A percentile compares a stretch with the other conserved stretches of the same genome.
phyloP scores from a whole-genome alignment of 148 eudicot species.

The Silene latifolia region DNA sequence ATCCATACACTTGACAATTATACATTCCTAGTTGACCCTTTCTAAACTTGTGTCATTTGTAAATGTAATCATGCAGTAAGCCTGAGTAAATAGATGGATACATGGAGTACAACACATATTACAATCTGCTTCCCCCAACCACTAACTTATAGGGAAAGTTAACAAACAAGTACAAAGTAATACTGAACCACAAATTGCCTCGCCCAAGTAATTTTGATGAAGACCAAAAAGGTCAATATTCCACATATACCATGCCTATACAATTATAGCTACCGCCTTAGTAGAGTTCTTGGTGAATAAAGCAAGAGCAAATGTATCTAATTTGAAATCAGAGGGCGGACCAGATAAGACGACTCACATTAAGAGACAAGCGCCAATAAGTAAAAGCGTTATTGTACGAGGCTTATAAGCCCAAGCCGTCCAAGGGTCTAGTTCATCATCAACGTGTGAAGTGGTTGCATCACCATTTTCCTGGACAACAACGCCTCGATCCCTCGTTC shows the following conservation, averaged over 20 bases:
- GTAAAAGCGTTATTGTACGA: conserved; percentile 75
- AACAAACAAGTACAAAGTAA: neutral
- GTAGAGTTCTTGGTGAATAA: neutral
- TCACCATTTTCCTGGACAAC: conserved; percentile 53
- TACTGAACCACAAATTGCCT: neutral
- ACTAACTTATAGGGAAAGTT: too few species aligned
- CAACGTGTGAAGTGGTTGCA: conserved; percentile 33
- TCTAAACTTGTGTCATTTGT: too few species aligned
- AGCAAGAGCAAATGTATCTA: neutral
- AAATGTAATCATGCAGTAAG: too few species aligned
- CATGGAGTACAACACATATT: neutral
- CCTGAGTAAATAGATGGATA: too few species aligned
- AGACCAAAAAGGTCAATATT: neutral
- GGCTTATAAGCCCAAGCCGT: conserved; percentile 98
- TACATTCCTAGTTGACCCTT: too few species aligned
- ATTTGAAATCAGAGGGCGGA: neutral
- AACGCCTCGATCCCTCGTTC: conserved; percentile 29
- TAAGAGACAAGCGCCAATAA: conserved; percentile 89
- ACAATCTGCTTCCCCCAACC: too few species aligned
- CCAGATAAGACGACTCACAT: conserved; percentile 60
- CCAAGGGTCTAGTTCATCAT: conserved; percentile 94
- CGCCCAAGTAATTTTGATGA: neutral
- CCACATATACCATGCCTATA: neutral
- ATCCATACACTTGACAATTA: too few species aligned
- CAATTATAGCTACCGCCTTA: neutral